These are phyloP conservation scores for Eutrema salsugineum DNA, from an alignment of 441 rosid species.

Conservation along the genomic window DNA sequence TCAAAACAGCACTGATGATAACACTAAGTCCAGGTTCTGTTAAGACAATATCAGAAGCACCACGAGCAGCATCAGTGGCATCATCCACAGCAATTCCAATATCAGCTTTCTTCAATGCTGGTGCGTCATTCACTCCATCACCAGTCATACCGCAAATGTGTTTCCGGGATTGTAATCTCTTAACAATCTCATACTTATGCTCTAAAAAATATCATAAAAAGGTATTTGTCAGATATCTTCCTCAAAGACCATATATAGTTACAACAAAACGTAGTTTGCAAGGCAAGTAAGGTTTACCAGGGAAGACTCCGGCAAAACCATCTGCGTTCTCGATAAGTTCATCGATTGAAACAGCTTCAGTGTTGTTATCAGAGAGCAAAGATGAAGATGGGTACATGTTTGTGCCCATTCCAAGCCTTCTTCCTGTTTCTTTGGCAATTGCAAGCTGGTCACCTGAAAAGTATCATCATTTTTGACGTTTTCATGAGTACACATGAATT, in stretches of 20 bases:
- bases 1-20: conserved; percentile 46
- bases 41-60: conserved; percentile 63
- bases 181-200: conserved; percentile 58
- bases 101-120: conserved; percentile 60
- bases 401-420: conserved; percentile 47
- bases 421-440: conserved; percentile 50
- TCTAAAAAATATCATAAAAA: conserved; percentile 27
- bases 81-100: conserved; percentile 64
- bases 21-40: conserved; percentile 61
- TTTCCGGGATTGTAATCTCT: conserved; percentile 42
- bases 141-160: conserved; percentile 63
- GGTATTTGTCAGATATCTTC: background rate
- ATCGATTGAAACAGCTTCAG: conserved; percentile 23
- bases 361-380: conserved; percentile 28
- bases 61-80: conserved; percentile 49
- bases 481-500: background rate
- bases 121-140: conserved; percentile 62
- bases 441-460: conserved; percentile 51
- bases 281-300: conserved; percentile 13
- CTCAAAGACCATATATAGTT: background rate
- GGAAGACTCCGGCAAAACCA: conserved; percentile 52
- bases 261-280: background rate
- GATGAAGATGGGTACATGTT: conserved; percentile 37
- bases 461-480: background rate
- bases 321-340: conserved; percentile 42